phyloP scores from a whole-genome alignment of 176 grass and related monocot genomes.

The Triticum aestivum region IWGSC_CS_RefSeq_v2.1 NC_057812.1:44140430-44140929 shows the following conservation, averaged over 20 bases:
- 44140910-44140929: neutral
- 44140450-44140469: neutral
- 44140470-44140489: neutral
- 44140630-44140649: neutral
- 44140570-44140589: neutral
- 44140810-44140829: neutral
- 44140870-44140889: conserved; percentile 11
- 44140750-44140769: neutral
- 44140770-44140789: neutral
- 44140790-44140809: neutral
- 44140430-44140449: neutral
- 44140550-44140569: neutral
- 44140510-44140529: neutral
- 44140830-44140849: neutral
- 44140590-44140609: neutral
- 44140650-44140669: neutral
- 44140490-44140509: neutral
- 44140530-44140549: neutral
- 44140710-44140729: neutral
- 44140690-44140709: neutral
- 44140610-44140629: neutral
- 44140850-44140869: neutral
- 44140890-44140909: conserved; percentile 21
- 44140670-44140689: neutral
- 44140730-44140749: neutral